phyloP scores from a whole-genome alignment of 2,329 filamentous ascomycete species.

The Curvularia sp. region DNA sequence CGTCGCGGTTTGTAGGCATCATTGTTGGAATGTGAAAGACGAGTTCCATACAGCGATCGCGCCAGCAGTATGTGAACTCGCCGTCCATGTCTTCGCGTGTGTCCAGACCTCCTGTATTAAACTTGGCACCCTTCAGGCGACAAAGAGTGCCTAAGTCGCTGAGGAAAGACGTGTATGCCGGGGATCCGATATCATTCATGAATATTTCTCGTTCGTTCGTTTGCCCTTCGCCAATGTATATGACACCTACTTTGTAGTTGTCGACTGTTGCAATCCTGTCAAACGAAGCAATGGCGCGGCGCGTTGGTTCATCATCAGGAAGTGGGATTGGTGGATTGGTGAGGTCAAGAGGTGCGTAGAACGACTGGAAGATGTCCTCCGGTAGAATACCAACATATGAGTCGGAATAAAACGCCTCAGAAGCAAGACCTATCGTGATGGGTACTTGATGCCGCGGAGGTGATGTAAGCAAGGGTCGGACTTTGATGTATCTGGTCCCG shows the following conservation, averaged over 20 bases:
- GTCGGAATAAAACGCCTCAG: constrained; percentile 54
- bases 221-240: constrained; percentile 91
- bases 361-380: constrained; percentile 74
- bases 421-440: constrained; percentile 48
- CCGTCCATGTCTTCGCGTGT: constrained; percentile 79
- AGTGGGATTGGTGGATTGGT: constrained; percentile 73
- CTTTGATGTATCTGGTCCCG: constrained; percentile 52
- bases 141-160: constrained; percentile 82
- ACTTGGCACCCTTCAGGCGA: constrained; percentile 78
- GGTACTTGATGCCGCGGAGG: constrained; percentile 53
- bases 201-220: constrained; percentile 83
- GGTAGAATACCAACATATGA: constrained; percentile 70
- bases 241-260: constrained; percentile 91
- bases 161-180: constrained; percentile 86
- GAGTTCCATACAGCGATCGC: constrained; percentile 91
- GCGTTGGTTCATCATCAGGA: constrained; percentile 72
- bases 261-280: constrained; percentile 90
- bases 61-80: constrained; percentile 90
- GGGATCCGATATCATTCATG: constrained; percentile 82
- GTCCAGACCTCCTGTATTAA: constrained; percentile 94
- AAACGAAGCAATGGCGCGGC: constrained; percentile 79
- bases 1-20: constrained; percentile 87
- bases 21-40: constrained; percentile 96
- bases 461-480: constrained; percentile 46
- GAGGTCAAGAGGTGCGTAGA: constrained; percentile 63